Base-by-base conservation (phyloP, 208 protist genomes). In the Pavlovales sp. region DNA sequence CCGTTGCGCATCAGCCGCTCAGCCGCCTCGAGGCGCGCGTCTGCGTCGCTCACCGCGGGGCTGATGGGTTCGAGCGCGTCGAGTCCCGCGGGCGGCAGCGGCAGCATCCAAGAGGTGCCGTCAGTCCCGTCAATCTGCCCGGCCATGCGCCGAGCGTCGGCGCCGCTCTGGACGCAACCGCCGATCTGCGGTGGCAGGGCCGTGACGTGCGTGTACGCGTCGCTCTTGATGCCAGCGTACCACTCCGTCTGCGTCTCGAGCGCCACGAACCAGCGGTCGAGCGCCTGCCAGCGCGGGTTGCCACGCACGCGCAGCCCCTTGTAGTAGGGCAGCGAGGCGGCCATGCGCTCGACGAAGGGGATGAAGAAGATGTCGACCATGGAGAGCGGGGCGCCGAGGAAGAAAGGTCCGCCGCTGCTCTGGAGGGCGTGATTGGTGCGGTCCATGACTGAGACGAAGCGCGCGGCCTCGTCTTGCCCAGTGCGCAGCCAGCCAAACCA, bases 281-380 rank as follows among this genome's bases (percentile, higher is more conserved):
- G 0, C 7, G 8, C 0, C 20, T 41, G 77, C 41, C 39, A 89
- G 34, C 57, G 11, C 26, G 0, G 8, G 30, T 81, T 66, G 39
- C 77, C 40, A 28, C 89, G 84, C 22, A 91, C n/a, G 32, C 5
- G 4, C 32, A 91, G 86, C 28, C 46, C 86, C 86, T 91, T 91
- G 75, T 88, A 91, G 90, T 91, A 91, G 22, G 84, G 77, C 0
- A 76, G 39, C 39, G 40, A 67, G 0, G 76, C 83, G 30, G 79
- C 41, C 81, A 90, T 90, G 30, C 88, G 88, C 75, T 90, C 88
- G 42, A 88, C 75, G 40, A 90, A 90, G 34, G 88, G 88, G 14
- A 82, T 47, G 47, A 90, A 90, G 10, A 90, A 38, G 41, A 76
- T 77, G 40, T 90, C 88, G n/a, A 90, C 81, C 30, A 88, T 4